Base-by-base conservation (phyloP, 805 yeast species). In the Metschnikowia lochheadii region DNA sequence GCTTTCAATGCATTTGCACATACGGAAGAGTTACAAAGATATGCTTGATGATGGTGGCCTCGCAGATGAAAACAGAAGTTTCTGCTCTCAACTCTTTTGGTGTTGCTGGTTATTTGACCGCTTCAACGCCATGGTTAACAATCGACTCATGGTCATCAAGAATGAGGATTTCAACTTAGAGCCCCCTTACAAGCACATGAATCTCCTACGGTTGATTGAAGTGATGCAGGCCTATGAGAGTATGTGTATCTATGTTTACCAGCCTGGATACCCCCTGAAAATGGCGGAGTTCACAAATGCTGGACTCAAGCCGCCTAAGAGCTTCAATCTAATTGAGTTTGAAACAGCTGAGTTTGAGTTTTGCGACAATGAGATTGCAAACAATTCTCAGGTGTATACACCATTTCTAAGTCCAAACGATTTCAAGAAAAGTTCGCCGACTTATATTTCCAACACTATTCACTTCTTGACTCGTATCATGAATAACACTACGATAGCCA, bases 81-180 rank as follows among this genome's bases (percentile, higher is more conserved):
- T 66, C 42, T 53, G 63, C 15, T 56, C 63, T 14, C 57, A 63
- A 38, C 51, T 69, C 17, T 70, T 72, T 70, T 70, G 73, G 73
- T 55, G 62, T 40, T 59, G 69, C 41, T 69, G 58, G 48, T 51
- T 68, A 3, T 50, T 69, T 40, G 75, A 70, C 52, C 51, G 72
- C 20, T 63, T 67, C 53, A 68, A 62, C 51, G 70, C 75, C 5
- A 58, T 71, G 47, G 68, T 70, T 23, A 72, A 70, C 50, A 72
- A 75, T 5, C 60, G 75, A 15, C 71, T 74, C 1, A 58, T 71
- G 35, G 61, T 67, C n/a, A 59, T 73, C 47, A 63, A 69, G 40
- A 59, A 67, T 23, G 70, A 67, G 29, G 78, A 75, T 51, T 70
- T 71, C 33, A 72, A 73, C 45, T 56, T 70, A 26, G 56, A 57